phyloP scores from a whole-genome alignment of 1,284 basidiomycete species.

The Fomitopsis palustris region DNA sequence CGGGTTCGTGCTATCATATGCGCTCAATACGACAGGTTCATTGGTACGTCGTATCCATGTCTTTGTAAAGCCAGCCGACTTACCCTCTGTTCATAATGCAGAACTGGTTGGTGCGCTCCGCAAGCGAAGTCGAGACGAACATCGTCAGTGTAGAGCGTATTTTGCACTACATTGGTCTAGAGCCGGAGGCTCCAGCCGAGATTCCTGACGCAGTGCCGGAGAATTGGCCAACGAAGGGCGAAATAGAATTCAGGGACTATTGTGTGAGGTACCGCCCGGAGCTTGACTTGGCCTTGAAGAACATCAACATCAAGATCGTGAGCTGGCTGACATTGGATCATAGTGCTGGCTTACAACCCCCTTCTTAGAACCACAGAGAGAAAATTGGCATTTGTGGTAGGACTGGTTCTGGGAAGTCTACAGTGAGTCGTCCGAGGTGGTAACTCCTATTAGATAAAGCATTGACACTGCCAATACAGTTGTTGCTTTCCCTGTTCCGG shows the following conservation, averaged over 20 bases:
- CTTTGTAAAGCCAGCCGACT: no score
- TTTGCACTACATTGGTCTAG: conserved; percentile 71
- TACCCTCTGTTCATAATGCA: conserved; percentile 17
- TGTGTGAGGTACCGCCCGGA: conserved; percentile 83
- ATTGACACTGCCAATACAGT: conserved; percentile 28
- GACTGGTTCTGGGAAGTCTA: conserved; percentile 93
- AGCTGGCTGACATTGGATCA: conserved; percentile 16
- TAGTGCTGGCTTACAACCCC: not conserved
- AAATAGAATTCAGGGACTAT: conserved; percentile 79
- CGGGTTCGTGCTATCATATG: conserved; percentile 88
- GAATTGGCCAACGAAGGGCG: conserved; percentile 76
- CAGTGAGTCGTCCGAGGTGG: conserved; percentile 45
- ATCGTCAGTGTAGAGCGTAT: conserved; percentile 87
- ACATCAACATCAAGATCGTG: conserved; percentile 68
- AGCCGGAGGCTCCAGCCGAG: conserved; percentile 75
- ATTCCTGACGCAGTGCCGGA: conserved; percentile 61
- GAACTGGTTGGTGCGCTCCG: conserved; percentile 91
- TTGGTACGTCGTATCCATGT: conserved; percentile 41
- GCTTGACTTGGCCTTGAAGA: conserved; percentile 74
- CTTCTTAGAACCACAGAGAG: conserved; percentile 61
- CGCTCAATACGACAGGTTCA: conserved; percentile 75
- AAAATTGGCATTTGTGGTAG: conserved; percentile 86
- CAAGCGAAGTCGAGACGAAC: conserved; percentile 92
- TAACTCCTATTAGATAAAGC: not conserved
- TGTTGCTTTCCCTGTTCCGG: conserved; percentile 68